Base-by-base conservation (phyloP, 306 rosid genomes). In the Sindora glabra region DNA sequence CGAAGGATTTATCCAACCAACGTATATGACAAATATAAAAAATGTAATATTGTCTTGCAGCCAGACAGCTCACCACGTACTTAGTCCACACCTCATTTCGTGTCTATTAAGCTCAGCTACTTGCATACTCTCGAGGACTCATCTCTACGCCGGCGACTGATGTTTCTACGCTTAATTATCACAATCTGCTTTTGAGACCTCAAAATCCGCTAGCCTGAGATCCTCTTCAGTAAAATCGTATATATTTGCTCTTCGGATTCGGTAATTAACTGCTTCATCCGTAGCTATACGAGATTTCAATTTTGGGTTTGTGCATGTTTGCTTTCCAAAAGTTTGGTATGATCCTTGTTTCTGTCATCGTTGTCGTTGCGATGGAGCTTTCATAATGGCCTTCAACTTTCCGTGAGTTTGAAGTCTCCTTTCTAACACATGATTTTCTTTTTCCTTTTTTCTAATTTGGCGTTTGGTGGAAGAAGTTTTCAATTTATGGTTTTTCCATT, bases 331-430 rank as follows among this genome's bases (percentile, higher is more conserved):
- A 36, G 70, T 67, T 70, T 67, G 75, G 70, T 61, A 47, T 23
- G 75, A 17, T 34, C 72, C 46, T 22, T 47, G 30, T 38, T 33
- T 40, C 51, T 57, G 42, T 62, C 53, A 40, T 48, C 47, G 73
- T 33, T 38, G 63, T 15, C 49, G 49, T 57, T 75, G 61, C 56
- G 58, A 52, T 21, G 74, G 65, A 56, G 74, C 77, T 50, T 50
- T 79, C 80, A 56, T 65, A 18, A 56, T 46, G 57, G 61, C 58
- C 59, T 23, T 18, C 16, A 14, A 58, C 77, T 70, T 79, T 67
- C 64, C 84, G 27, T 79, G 70, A 71, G 53, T 47, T 71, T 59
- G 78, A 79, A 75, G 78, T 47, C 49, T 74, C 36, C 46, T 5
- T 29, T 22, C 4, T 17, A 8, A 3, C 26, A 5, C 0, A 16